These are phyloP conservation scores for Passiflora organensis DNA, from an alignment of 345 rosid species.

Conservation along the genomic window DNA sequence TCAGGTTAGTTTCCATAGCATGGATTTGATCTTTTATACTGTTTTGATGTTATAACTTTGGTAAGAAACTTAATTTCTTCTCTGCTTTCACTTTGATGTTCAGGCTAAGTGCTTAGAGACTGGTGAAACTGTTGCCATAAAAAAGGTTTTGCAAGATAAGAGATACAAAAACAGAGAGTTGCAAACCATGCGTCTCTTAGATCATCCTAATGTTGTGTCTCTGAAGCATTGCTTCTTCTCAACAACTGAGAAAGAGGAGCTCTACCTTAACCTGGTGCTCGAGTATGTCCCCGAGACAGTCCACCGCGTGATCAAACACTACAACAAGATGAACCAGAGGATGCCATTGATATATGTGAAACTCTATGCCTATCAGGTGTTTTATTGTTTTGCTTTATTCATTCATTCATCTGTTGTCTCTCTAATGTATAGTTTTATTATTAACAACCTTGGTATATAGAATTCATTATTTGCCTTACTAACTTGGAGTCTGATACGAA, in stretches of 20 bases:
- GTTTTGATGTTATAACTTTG: background rate
- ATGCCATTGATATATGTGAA: slow-evolving; percentile 88
- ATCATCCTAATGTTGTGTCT: slow-evolving; percentile 98
- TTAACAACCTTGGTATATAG: too few species aligned
- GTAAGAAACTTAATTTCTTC: slow-evolving; percentile 1
- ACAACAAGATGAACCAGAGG: slow-evolving; percentile 71
- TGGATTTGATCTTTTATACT: background rate
- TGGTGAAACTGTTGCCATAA: too few species aligned
- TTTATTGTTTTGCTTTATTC: too few species aligned
- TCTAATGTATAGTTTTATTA: too few species aligned
- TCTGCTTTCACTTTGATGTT: slow-evolving; percentile 3
- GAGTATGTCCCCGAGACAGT: slow-evolving; percentile 95
- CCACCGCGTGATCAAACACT: slow-evolving; percentile 83
- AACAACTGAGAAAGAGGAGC: slow-evolving; percentile 83
- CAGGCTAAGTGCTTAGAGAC: slow-evolving; percentile 98
- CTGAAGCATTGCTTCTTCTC: too few species aligned
- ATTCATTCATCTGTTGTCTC: too few species aligned
- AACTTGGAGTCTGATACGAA: background rate
- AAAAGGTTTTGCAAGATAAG: too few species aligned
- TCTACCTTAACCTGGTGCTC: slow-evolving; percentile 85
- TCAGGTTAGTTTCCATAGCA: slow-evolving; percentile 46
- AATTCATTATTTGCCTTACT: too few species aligned
- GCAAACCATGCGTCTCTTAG: slow-evolving; percentile 94
- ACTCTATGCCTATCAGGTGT: slow-evolving; percentile 87
- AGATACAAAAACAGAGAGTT: slow-evolving; percentile 96